phyloP scores from a whole-genome alignment of 805 yeast genomes.

The Myxozyma melibiosi region DNA sequence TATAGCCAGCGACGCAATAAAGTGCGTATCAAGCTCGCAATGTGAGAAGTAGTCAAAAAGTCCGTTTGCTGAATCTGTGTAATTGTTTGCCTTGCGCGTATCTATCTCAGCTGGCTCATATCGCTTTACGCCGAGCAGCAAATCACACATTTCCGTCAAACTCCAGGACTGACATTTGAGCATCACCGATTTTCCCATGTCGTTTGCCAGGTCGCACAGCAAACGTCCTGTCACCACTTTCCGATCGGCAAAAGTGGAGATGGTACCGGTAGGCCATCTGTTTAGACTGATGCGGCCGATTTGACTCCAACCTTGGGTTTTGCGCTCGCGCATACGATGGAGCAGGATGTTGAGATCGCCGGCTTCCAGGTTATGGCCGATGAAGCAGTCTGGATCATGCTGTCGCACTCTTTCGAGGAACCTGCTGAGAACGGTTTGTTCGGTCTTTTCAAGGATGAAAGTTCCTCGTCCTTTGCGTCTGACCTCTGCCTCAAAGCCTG shows the following conservation, averaged over 20 bases:
- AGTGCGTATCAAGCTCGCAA: constrained; percentile 63
- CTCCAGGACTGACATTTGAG: constrained; percentile 94
- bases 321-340: constrained; percentile 75
- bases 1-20: constrained; percentile 77
- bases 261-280: constrained; percentile 75
- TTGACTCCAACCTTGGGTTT: constrained; percentile 74
- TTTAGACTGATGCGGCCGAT: constrained; percentile 77
- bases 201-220: constrained; percentile 89
- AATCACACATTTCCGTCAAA: constrained; percentile 82
- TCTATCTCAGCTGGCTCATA: constrained; percentile 70
- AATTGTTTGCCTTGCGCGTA: constrained; percentile 55
- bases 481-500: constrained; percentile 68
- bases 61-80: constrained; percentile 62
- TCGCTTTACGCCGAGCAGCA: constrained; percentile 68
- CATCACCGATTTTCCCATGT: constrained; percentile 90
- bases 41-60: constrained; percentile 72
- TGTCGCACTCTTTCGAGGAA: constrained; percentile 69
- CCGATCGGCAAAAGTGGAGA: constrained; percentile 58
- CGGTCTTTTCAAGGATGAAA: constrained; percentile 64
- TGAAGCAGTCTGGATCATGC: constrained; percentile 88
- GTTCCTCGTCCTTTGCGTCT: constrained; percentile 52
- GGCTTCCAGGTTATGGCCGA: constrained; percentile 85
- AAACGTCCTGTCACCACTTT: constrained; percentile 84
- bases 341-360: constrained; percentile 76
- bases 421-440: constrained; percentile 71